Evolutionary conservation across 331 rosid species (phyloP).

Genomic region (Arachis monticola): DNA sequence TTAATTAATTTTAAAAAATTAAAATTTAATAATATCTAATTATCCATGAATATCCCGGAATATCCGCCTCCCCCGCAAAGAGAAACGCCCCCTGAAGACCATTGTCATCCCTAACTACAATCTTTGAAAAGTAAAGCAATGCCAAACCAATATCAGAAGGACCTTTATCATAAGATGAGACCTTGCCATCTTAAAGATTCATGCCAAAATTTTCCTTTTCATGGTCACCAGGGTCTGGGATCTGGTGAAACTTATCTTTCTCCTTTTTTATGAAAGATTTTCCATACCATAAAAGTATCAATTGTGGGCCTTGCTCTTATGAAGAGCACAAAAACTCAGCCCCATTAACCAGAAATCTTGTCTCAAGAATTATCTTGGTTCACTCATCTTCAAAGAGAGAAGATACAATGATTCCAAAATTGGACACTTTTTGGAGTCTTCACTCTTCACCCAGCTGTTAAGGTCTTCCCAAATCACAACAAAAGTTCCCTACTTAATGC

Average conservation of each 20-base stretch:
- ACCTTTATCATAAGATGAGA: no score
- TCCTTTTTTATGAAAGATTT: background rate
- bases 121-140: no score
- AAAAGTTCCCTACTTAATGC: conserved; percentile 34
- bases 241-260: background rate
- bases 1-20: no score
- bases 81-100: no score
- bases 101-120: no score
- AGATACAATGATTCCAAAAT: background rate
- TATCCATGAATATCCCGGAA: no score
- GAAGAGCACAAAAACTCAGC: conserved; percentile 12
- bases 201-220: background rate
- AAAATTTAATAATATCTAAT: no score
- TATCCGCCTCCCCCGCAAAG: no score
- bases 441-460: conserved; percentile 33
- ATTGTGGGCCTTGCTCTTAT: conserved; percentile 22
- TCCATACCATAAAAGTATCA: conserved; percentile 7
- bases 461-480: conserved; percentile 19
- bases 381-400: conserved; percentile 5
- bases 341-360: background rate
- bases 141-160: no score
- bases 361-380: background rate
- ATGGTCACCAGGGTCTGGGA: conserved; percentile 1
- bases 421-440: background rate
- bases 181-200: background rate